Percentiles rank a stretch among this genome's conserved stretches.
Conservation (phyloP, 208 protist species). For the Crithidia bombi region DNA sequence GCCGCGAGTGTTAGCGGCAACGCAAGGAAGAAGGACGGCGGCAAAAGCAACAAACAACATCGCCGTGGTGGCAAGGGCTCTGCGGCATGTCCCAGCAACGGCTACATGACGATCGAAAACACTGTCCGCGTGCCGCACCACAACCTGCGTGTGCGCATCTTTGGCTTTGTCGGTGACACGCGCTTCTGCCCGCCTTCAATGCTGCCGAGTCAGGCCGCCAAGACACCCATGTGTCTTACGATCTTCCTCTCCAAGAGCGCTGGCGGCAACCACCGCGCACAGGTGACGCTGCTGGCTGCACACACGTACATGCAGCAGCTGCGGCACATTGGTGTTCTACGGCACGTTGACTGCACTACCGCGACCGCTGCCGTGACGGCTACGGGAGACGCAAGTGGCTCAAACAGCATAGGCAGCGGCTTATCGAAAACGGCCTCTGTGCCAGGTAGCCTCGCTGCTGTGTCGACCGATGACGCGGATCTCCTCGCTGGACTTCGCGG, state of each 20-base stretch:
- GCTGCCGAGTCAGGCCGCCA: slow-evolving; percentile 30
- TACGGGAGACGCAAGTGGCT: neutral
- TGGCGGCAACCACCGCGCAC: slow-evolving; percentile 60
- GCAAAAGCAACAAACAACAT: slow-evolving; percentile 11
- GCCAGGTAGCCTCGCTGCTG: neutral
- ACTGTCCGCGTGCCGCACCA: slow-evolving; percentile 45
- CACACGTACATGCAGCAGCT: slow-evolving; percentile 65
- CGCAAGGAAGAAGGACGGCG: slow-evolving; percentile 5
- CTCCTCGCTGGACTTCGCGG: slow-evolving; percentile 22
- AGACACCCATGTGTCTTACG: slow-evolving; percentile 42
- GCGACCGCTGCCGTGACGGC: neutral
- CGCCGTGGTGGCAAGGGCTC: slow-evolving; percentile 14
- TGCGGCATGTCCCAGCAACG: slow-evolving; percentile 3
- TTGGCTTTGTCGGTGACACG: slow-evolving; percentile 70
- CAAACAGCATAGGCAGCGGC: neutral
- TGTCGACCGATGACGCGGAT: slow-evolving; percentile 7
- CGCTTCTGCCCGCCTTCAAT: slow-evolving; percentile 49
- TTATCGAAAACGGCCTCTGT: neutral
- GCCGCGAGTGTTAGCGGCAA: neutral
- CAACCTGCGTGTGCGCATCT: slow-evolving; percentile 50
- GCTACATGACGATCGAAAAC: slow-evolving; percentile 47
- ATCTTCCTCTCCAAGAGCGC: slow-evolving; percentile 62
- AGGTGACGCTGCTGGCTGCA: slow-evolving; percentile 52
- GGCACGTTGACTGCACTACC: neutral
- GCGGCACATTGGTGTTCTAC: slow-evolving; percentile 44